Conservation (phyloP, 208 protist genomes). For the Leishmania tropica region DNA sequence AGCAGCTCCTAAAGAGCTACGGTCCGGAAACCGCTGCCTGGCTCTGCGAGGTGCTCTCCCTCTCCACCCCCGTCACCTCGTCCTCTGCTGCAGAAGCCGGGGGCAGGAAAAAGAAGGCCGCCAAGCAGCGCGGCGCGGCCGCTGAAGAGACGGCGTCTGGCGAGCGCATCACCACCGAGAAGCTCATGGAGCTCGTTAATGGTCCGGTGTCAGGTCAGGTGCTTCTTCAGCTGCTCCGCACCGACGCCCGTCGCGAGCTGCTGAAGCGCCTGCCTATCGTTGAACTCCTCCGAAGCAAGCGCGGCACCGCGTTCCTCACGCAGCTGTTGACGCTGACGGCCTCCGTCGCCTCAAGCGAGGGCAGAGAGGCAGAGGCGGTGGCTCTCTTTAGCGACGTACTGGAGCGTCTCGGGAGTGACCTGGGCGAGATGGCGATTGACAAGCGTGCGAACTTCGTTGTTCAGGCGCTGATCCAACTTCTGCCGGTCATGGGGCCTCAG, state of each 20-base stretch:
- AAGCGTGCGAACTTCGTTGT: slow-evolving; percentile 86
- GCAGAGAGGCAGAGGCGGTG: slow-evolving; percentile 29
- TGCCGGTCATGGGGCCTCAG: slow-evolving; percentile 38
- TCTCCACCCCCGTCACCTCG: slow-evolving; percentile 17
- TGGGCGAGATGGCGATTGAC: slow-evolving; percentile 69
- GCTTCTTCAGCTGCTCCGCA: slow-evolving; percentile 56
- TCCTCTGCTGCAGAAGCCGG: slow-evolving; percentile 11
- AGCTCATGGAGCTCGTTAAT: slow-evolving; percentile 64
- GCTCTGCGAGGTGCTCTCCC: slow-evolving; percentile 64
- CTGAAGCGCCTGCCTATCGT: slow-evolving; percentile 46
- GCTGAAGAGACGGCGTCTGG: slow-evolving; percentile 6
- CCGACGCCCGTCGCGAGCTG: slow-evolving; percentile 39
- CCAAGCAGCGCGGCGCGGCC: slow-evolving; percentile 14
- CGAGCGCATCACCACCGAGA: slow-evolving; percentile 30
- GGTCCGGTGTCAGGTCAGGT: slow-evolving; percentile 76
- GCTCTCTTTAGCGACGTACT: slow-evolving; percentile 46
- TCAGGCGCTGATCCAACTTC: slow-evolving; percentile 61
- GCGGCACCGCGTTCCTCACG: slow-evolving; percentile 73
- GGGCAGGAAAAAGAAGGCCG: slow-evolving; percentile 29
- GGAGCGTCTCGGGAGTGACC: slow-evolving; percentile 38
- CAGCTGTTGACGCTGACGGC: slow-evolving; percentile 44
- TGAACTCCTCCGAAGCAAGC: slow-evolving; percentile 62
- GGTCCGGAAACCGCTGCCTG: slow-evolving; percentile 49
- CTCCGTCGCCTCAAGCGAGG: slow-evolving; percentile 3
- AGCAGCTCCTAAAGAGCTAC: slow-evolving; percentile 66